These are phyloP conservation scores for Penicillium odoratum DNA, from an alignment of 495 filamentous ascomycete species.

Conservation along the genomic window DNA sequence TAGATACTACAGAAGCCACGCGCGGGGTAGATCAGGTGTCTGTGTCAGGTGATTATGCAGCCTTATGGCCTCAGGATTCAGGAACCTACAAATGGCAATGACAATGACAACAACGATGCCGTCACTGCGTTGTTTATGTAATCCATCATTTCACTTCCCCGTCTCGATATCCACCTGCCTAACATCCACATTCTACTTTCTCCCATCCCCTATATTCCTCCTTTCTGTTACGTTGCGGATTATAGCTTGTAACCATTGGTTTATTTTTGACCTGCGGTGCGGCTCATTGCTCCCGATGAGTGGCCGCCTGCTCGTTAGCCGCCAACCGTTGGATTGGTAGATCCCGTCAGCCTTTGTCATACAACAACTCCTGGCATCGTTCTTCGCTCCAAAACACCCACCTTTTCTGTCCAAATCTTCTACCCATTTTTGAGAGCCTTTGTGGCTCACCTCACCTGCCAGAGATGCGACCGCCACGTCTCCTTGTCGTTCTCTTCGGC, in stretches of 20 bases:
- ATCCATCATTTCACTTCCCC: constrained; percentile 21
- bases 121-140: constrained; percentile 24
- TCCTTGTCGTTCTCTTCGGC: constrained; percentile 53
- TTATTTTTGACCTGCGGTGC: constrained; percentile 24
- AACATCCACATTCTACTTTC: constrained; percentile 1
- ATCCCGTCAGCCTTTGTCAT: constrained; percentile 24
- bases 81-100: constrained; percentile 4
- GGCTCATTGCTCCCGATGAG: constrained; percentile 42
- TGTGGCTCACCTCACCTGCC: constrained; percentile 6
- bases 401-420: constrained; percentile 4
- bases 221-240: constrained; percentile 11
- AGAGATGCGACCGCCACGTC: constrained; percentile 57
- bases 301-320: constrained; percentile 28
- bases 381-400: constrained; percentile 14
- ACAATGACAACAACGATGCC: constrained; percentile 10
- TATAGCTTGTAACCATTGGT: constrained; percentile 10
- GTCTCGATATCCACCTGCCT: constrained; percentile 12
- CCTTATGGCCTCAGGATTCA: constrained; percentile 14
- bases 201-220: constrained; percentile 13
- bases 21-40: background rate
- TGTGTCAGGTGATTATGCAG: constrained; percentile 8
- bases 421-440: background rate
- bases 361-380: constrained; percentile 23
- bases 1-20: background rate
- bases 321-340: constrained; percentile 45